Evolutionary conservation across 1,284 basidiomycete species (phyloP), one percentile per base, ranked within the genome.

Genomic region (Apiotrichum domesticum): DNA sequence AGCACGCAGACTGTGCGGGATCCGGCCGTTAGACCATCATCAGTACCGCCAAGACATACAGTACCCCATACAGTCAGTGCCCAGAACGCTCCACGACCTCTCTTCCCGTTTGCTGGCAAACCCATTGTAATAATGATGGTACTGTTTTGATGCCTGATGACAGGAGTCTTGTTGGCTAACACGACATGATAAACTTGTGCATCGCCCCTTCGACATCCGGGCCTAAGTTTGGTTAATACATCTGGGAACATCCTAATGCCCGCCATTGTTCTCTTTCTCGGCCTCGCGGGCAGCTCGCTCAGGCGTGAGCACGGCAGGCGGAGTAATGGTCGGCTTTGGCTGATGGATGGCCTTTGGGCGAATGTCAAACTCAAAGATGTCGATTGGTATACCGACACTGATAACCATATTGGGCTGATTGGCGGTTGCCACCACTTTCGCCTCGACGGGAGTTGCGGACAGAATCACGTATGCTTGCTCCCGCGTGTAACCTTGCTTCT

Each of bases 401-500:
- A 69, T 53, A 33, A 63, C 58, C 42, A 65, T 61, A 50, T 69
- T 69, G n/a, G 67, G 67, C 53, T 57, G 44, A 50, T 69, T 66
- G 45, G 64, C 67, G 6, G 64, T 66, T 11, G 66, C 66, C 3
- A 65, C 62, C 2, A 69, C 67, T 40, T 65, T 60, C 1, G 61
- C 42, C 6, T 39, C 37, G 9, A 39, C 37, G 9, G 87, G 87
- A 0, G 87, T 87, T 0, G 87, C 87, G 1, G 84, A 85, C 14
- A 90, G 79, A 9, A 90, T 76, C 6, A 90, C 80, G 65, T 89
- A 85, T 81, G 65, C 85, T 79, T 89, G 88, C 78, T 84, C 76
- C n/a, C 69, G 60, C 1, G 70, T 71, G 64, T 74, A 78, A 6
- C 76, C 76, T 42, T 75, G 63, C 52, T 70, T 67, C 46, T 58